Conservation (phyloP, 139 green algal species). For the Chara braunii region DNA sequence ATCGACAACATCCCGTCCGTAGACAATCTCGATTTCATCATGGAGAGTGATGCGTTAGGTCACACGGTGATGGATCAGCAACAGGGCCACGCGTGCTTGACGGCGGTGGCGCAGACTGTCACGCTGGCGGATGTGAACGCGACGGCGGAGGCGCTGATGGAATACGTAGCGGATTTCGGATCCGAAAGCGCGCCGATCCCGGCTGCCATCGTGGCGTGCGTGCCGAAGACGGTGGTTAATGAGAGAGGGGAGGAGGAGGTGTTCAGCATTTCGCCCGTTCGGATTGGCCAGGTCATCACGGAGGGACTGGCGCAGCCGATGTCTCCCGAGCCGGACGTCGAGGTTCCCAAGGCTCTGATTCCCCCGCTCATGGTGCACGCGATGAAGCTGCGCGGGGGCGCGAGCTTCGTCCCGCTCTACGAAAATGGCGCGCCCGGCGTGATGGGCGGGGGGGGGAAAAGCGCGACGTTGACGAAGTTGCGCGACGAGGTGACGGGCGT, state of each 20-base stretch:
- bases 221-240: slow-evolving; percentile 68
- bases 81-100: slow-evolving; percentile 62
- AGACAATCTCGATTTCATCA: slow-evolving; percentile 95
- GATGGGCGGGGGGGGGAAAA: no score
- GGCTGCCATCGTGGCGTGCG: slow-evolving; percentile 84
- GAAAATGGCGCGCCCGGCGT: background rate
- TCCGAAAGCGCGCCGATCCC: slow-evolving; percentile 47
- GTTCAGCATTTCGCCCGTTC: slow-evolving; percentile 64
- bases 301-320: slow-evolving; percentile 17
- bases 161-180: slow-evolving; percentile 82
- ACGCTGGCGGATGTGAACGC: slow-evolving; percentile 34
- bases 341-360: slow-evolving; percentile 74
- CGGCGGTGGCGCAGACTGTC: slow-evolving; percentile 53
- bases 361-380: slow-evolving; percentile 47
- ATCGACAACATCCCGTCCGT: slow-evolving; percentile 67
- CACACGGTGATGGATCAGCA: slow-evolving; percentile 74
- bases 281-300: slow-evolving; percentile 51
- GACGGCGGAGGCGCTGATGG: slow-evolving; percentile 55
- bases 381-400: slow-evolving; percentile 52
- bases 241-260: slow-evolving; percentile 35
- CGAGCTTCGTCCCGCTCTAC: slow-evolving; percentile 60
- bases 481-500: slow-evolving; percentile 53
- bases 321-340: slow-evolving; percentile 47
- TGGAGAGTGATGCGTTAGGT: slow-evolving; percentile 88
- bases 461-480: no score